phyloP scores from a whole-genome alignment of 169 alveolate genomes.

The Cyclospora cayetanensis region DNA sequence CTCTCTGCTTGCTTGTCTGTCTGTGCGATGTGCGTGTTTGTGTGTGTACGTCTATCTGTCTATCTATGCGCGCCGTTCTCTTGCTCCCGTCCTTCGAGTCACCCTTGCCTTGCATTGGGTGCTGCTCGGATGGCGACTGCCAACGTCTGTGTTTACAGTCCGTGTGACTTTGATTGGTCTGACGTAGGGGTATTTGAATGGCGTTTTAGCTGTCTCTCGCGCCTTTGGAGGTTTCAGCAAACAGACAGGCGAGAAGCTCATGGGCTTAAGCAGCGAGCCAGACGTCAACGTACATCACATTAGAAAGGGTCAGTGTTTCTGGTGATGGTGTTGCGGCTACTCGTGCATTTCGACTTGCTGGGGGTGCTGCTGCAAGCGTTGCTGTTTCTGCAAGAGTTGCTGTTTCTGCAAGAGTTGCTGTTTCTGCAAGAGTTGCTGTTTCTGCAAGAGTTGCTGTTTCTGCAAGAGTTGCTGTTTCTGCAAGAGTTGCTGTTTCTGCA shows the following conservation, averaged over 20 bases:
- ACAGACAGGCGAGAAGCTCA: constrained; percentile 76
- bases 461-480: too few species aligned
- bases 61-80: too few species aligned
- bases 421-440: not conserved
- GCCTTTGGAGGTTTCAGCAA: constrained; percentile 77
- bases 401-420: not conserved
- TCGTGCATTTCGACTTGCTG: too few species aligned
- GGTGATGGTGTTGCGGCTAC: not conserved
- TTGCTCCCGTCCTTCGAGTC: too few species aligned
- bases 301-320: constrained; percentile 61
- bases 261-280: constrained; percentile 79
- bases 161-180: too few species aligned
- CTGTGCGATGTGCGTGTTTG: not conserved
- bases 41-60: not conserved
- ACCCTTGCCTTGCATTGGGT: too few species aligned
- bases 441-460: not conserved
- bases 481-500: too few species aligned
- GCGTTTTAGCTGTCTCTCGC: constrained; percentile 77
- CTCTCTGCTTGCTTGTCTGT: too few species aligned
- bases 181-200: constrained; percentile 48
- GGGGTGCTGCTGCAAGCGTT: not conserved
- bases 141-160: too few species aligned
- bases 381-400: not conserved
- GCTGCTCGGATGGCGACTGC: too few species aligned
- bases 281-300: constrained; percentile 75